These are phyloP conservation scores for Lippia alba DNA, from an alignment of 305 asterid genomes.

Conservation along the genomic window DNA sequence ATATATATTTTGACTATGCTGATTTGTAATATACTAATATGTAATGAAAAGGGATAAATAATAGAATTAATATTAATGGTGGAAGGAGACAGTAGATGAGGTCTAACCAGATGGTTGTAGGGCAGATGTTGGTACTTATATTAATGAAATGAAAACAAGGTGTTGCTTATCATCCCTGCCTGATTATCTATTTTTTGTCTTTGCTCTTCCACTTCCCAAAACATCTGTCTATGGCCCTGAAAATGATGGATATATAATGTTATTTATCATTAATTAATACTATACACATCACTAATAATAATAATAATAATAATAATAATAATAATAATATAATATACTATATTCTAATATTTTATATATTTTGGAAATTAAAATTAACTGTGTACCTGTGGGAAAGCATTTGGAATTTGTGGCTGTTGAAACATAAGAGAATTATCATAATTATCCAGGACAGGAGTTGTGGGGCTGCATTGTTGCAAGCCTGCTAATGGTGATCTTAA, in stretches of 20 bases:
- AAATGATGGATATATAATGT: conserved; percentile 32
- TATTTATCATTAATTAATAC: background rate
- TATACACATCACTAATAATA: too few relatives aligned
- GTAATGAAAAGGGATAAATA: too few relatives aligned
- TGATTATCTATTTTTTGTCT: conserved; percentile 60
- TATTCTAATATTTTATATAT: background rate
- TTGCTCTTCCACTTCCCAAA: conserved; percentile 72
- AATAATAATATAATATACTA: too few relatives aligned
- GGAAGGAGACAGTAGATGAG: conserved; percentile 41
- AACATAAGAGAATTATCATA: conserved; percentile 46
- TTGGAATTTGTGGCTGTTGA: conserved; percentile 54
- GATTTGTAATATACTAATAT: too few relatives aligned
- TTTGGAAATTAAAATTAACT: background rate
- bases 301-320: too few relatives aligned
- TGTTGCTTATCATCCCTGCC: conserved; percentile 55
- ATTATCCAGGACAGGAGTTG: conserved; percentile 48
- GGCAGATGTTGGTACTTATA: conserved; percentile 45
- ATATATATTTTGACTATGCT: too few relatives aligned
- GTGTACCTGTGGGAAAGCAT: conserved; percentile 49
- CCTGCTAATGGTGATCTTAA: conserved; percentile 50
- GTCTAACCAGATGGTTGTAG: conserved; percentile 61
- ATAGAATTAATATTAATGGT: too few relatives aligned
- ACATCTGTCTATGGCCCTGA: conserved; percentile 66
- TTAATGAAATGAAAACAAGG: conserved; percentile 64
- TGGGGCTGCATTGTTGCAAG: conserved; percentile 52